Percentiles rank a stretch among this genome's conserved stretches.
Conservation (phyloP, 306 rosid genomes). For the Prunus salicina region DNA sequence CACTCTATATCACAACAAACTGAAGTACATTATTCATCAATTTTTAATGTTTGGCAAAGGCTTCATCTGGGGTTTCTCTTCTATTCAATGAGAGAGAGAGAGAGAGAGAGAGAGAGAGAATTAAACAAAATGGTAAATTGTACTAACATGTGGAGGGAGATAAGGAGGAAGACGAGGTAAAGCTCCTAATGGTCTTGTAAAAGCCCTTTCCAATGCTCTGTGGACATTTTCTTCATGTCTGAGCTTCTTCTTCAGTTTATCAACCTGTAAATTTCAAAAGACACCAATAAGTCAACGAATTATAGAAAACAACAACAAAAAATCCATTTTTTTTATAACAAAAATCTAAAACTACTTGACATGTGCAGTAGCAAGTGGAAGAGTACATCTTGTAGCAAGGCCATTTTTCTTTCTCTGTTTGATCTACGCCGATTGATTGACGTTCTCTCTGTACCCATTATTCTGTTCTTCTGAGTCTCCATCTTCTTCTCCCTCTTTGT, state of each 20-base stretch:
- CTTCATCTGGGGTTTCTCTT: neutral
- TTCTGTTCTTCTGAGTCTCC: slow-evolving; percentile 49
- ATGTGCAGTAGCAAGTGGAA: neutral
- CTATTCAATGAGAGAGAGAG: neutral
- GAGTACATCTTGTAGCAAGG: slow-evolving; percentile 79
- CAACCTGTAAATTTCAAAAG: slow-evolving; percentile 54
- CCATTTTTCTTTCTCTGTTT: slow-evolving; percentile 72
- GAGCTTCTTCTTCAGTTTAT: slow-evolving; percentile 88
- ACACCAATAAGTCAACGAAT: slow-evolving; percentile 13
- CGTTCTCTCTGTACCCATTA: slow-evolving; percentile 46
- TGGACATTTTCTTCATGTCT: slow-evolving; percentile 96
- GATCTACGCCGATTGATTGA: slow-evolving; percentile 56
- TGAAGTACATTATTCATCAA: neutral
- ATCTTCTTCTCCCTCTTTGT: slow-evolving; percentile 62
- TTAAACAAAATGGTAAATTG: neutral
- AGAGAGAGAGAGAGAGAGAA: neutral
- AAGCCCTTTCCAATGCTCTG: slow-evolving; percentile 90
- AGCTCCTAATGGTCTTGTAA: slow-evolving; percentile 86
- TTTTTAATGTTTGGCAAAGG: neutral
- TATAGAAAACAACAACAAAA: no score
- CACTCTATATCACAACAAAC: neutral
- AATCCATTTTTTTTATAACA: neutral
- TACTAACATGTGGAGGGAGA: slow-evolving; percentile 84
- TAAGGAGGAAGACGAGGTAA: slow-evolving; percentile 97
- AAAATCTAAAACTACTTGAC: neutral